Evolutionary conservation across 2,329 filamentous ascomycete species (phyloP), one percentile per base, ranked within the genome.

Genomic region (Lachnellula cervina): DNA sequence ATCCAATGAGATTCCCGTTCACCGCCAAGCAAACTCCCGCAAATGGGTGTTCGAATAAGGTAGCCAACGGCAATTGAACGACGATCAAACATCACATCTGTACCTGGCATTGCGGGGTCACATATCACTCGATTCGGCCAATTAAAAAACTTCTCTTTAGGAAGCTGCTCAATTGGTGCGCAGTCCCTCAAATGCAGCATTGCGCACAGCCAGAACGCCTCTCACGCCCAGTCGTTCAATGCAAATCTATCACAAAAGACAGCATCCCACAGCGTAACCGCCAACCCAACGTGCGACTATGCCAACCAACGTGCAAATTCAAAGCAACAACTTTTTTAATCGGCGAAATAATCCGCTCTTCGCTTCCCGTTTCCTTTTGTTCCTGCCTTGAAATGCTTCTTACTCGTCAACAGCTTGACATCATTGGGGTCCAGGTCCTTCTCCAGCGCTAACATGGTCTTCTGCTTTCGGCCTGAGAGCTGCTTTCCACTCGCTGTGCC

Each of bases 381-480:
- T 42, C 84, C 83, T n/a, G 82, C 87, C 76, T 96, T 96, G 73
- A 90, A 94, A 74, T 99, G 94, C 77, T 97, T 97, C 83, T 99
- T 99, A 55, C 86, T 81, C 51, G 77, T 77, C 56, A 77, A 77
- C 56, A 80, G 66, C 71, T 79, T 76, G 62, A 94, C 74, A 56
- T 97, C 93, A 57, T 86, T 87, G 0, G 89, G 86, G 67, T 97
- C 91, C 37, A 97, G 71, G 14, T 90, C 89, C 57, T 87, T 89
- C 75, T 97, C 90, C 59, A 97, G 69, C 11, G 93, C 93, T 50
- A 89, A 77, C 77, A 97, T 83, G 40, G 87, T 79, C 67, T 85
- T 84, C 50, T 90, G 82, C 73, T 99, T 99, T 58, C 94, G 80
- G 0, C 92, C 92, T 17, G 83, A 90, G 47, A 97, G 74, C 60